phyloP scores from a whole-genome alignment of 176 grass and related monocot genomes.

The Poa annua region DNA sequence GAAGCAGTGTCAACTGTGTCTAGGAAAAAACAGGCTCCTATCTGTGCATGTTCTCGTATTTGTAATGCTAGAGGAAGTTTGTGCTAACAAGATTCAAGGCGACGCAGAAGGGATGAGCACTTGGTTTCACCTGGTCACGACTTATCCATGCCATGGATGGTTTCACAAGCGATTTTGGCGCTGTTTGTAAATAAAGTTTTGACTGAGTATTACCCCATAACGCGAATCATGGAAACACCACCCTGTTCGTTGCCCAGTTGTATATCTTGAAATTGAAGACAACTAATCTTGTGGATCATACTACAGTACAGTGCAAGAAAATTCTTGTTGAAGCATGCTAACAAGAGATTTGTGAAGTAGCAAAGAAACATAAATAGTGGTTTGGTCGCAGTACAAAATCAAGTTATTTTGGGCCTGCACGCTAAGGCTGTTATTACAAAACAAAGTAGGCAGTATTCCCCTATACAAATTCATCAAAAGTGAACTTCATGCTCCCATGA shows the following conservation, averaged over 20 bases:
- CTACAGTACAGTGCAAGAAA: not conserved
- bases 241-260: not conserved
- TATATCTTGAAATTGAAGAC: not conserved
- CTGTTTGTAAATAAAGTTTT: conserved; percentile 25
- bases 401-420: not conserved
- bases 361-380: not conserved
- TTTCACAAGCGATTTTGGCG: not conserved
- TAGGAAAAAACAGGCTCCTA: not conserved
- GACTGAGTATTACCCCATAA: not conserved
- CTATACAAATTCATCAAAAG: not conserved
- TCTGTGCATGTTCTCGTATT: not conserved
- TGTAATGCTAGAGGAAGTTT: not conserved
- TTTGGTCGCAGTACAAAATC: not conserved
- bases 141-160: not conserved
- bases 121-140: not conserved
- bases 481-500: not conserved
- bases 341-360: not conserved
- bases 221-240: not conserved
- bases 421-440: not conserved
- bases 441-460: not conserved
- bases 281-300: not conserved
- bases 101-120: not conserved
- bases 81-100: not conserved
- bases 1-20: conserved; percentile 6
- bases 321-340: not conserved